Percentiles rank a stretch among this genome's conserved stretches.
Evolutionary conservation across 805 yeast genomes (phyloP).

Genomic region (Myxozyma vanderwaltii): DNA sequence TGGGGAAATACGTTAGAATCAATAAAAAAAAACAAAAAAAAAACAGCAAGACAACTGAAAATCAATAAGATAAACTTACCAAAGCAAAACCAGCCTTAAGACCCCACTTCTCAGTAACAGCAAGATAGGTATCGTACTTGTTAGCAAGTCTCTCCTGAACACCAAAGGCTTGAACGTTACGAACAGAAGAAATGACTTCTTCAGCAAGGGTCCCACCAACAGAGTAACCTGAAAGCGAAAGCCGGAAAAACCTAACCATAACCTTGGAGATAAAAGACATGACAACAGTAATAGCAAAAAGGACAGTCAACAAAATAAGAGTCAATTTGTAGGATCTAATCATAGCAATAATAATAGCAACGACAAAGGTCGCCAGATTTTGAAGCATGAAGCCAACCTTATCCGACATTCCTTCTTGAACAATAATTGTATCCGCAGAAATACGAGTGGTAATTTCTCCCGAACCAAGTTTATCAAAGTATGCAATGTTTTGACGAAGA

Average conservation of each 20-base stretch:
- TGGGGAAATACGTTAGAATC: no score
- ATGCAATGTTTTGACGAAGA: slow-evolving; percentile 48
- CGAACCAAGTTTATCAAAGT: slow-evolving; percentile 47
- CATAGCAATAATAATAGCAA: slow-evolving; percentile 47
- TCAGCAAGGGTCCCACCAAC: slow-evolving; percentile 45
- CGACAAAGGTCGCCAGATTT: slow-evolving; percentile 45
- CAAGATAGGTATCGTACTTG: slow-evolving; percentile 41
- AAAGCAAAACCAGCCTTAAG: slow-evolving; percentile 34
- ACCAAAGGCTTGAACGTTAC: slow-evolving; percentile 49
- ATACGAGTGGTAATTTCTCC: slow-evolving; percentile 50
- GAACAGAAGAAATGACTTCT: slow-evolving; percentile 45
- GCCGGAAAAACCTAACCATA: slow-evolving; percentile 32
- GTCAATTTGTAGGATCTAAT: slow-evolving; percentile 46
- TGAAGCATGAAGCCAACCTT: slow-evolving; percentile 45
- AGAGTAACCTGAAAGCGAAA: slow-evolving; percentile 22
- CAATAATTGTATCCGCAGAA: slow-evolving; percentile 46
- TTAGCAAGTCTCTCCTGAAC: slow-evolving; percentile 44
- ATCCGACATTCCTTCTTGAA: slow-evolving; percentile 49
- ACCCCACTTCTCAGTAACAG: slow-evolving; percentile 34
- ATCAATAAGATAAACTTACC: slow-evolving; percentile 1
- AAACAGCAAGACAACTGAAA: not conserved
- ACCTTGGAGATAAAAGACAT: slow-evolving; percentile 41
- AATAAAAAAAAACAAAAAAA: not conserved
- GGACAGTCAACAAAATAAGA: slow-evolving; percentile 42
- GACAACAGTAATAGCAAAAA: slow-evolving; percentile 40